Evolutionary conservation across 257 asterid species (phyloP).

Genomic region (Solanum neorickii): DNA sequence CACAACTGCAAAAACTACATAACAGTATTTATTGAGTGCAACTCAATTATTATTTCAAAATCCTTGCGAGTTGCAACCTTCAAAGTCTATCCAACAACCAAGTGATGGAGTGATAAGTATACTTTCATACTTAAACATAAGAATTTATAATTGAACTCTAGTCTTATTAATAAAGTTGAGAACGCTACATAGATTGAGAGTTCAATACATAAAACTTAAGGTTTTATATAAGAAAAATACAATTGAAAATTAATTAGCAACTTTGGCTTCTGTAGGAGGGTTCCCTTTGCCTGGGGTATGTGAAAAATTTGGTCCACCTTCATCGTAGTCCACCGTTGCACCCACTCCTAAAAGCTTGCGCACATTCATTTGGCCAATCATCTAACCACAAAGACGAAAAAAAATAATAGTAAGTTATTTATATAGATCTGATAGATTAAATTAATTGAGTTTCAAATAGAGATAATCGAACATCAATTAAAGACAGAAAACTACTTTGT

Average conservation of each 20-base stretch:
- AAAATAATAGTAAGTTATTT: neutral
- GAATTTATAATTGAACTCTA: neutral
- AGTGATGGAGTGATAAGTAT: too few species aligned
- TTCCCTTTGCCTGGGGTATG: slow-evolving; percentile 17
- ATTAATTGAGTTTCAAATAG: neutral
- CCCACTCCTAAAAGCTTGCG: neutral
- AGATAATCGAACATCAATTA: neutral
- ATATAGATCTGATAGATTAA: neutral
- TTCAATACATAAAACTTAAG: neutral
- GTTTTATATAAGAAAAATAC: neutral
- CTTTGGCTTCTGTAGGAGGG: neutral
- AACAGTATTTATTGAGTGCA: neutral
- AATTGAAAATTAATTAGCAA: neutral
- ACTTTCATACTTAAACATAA: too few species aligned
- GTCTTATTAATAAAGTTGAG: neutral
- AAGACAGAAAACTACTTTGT: neutral
- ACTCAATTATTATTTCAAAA: neutral
- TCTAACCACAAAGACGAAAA: neutral
- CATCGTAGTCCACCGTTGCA: slow-evolving; percentile 13
- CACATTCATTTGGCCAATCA: neutral
- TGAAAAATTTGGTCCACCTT: slow-evolving; percentile 4
- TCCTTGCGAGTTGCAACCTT: neutral
- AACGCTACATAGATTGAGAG: neutral
- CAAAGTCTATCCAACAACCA: neutral
- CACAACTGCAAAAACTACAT: neutral